Percentiles rank a stretch among this genome's conserved stretches.
Conservation (phyloP, 257 asterid species). For the Solanum raphanifolium region DNA sequence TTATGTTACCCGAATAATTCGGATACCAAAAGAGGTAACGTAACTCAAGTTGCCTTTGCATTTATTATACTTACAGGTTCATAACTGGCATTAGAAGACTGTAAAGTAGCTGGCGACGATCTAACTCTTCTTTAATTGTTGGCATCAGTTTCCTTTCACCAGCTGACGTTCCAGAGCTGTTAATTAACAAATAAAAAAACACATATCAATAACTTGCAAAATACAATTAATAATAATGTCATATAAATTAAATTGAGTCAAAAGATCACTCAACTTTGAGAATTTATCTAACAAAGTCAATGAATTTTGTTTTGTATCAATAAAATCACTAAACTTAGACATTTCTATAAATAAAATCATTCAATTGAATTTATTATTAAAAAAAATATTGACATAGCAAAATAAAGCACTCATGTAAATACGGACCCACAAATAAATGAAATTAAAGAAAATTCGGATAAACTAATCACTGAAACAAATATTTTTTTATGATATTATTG, state of each 20-base stretch:
- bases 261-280: too few relatives aligned
- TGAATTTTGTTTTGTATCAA: too few relatives aligned
- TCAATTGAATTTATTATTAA: too few relatives aligned
- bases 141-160: constrained; percentile 98
- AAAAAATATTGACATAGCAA: too few relatives aligned
- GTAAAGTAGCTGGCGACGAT: constrained; percentile 97
- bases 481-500: too few relatives aligned
- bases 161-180: constrained; percentile 89
- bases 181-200: neutral
- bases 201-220: neutral
- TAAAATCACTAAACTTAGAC: too few relatives aligned
- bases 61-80: constrained; percentile 61
- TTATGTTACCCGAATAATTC: neutral
- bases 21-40: neutral
- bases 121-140: constrained; percentile 74
- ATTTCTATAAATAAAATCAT: too few relatives aligned
- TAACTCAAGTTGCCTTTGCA: neutral
- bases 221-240: neutral
- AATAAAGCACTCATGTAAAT: too few relatives aligned
- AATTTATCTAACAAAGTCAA: too few relatives aligned
- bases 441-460: too few relatives aligned
- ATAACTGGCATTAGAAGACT: constrained; percentile 96
- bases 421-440: too few relatives aligned
- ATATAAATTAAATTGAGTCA: neutral
- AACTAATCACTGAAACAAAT: too few relatives aligned